Conservation (phyloP, 2,329 filamentous ascomycete species). For the Ophiostoma montium region DNA sequence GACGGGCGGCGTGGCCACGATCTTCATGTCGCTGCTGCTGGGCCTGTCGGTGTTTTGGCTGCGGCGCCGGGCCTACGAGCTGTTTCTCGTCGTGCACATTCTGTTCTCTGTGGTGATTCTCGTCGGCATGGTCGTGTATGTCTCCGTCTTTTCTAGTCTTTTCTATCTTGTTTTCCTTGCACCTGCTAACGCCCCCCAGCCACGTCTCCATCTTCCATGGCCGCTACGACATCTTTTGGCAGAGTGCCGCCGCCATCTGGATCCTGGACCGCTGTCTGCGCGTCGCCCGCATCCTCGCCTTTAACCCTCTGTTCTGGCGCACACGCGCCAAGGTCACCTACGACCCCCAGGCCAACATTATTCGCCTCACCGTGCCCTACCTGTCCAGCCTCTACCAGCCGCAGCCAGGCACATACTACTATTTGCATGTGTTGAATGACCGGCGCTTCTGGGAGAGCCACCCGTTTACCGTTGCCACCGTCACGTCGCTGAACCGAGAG, state of each 20-base stretch:
- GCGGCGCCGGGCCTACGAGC: slow-evolving; percentile 36
- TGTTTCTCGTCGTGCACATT: slow-evolving; percentile 31
- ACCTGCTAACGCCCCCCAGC: background rate
- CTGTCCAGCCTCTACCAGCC: slow-evolving; percentile 13
- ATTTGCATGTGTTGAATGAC: slow-evolving; percentile 28
- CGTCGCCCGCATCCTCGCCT: slow-evolving; percentile 1
- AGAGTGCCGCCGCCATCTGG: slow-evolving; percentile 11
- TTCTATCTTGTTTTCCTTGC: background rate
- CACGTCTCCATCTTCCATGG: slow-evolving; percentile 9
- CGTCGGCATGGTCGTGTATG: slow-evolving; percentile 18
- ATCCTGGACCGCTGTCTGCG: slow-evolving; percentile 19
- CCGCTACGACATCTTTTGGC: slow-evolving; percentile 12
- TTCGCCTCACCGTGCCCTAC: slow-evolving; percentile 8
- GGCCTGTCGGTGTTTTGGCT: slow-evolving; percentile 36
- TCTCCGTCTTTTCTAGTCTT: background rate
- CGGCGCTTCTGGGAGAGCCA: slow-evolving; percentile 33
- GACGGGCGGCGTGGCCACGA: slow-evolving; percentile 20
- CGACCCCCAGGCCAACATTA: slow-evolving; percentile 9
- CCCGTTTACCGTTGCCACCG: slow-evolving; percentile 30
- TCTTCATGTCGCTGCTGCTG: slow-evolving; percentile 31
- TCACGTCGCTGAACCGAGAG: slow-evolving; percentile 1
- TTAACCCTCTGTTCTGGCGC: slow-evolving; percentile 5
- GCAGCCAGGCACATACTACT: slow-evolving; percentile 30
- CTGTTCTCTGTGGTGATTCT: slow-evolving; percentile 26
- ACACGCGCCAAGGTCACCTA: slow-evolving; percentile 5